phyloP scores from a whole-genome alignment of 2,329 filamentous ascomycete genomes.

The Ophiostoma sp. region DNA sequence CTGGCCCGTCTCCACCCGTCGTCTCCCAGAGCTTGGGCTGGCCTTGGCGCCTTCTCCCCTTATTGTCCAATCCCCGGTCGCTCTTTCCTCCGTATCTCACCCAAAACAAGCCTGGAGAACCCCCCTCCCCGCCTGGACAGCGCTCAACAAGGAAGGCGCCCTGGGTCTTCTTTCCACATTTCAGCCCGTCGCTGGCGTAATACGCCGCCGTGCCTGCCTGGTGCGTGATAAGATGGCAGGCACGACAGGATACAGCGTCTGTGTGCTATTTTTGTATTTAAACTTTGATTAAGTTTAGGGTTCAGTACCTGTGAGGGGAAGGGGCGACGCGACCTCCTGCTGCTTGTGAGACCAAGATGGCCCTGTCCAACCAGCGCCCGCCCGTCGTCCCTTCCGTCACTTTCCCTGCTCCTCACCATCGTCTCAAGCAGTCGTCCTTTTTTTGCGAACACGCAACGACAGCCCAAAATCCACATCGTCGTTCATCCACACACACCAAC shows the following conservation, averaged over 20 bases:
- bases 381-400: background rate
- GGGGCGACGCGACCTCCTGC: background rate
- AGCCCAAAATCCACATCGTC: constrained; percentile 10
- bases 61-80: constrained; percentile 4
- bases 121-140: background rate
- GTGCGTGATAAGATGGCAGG: background rate
- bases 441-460: constrained; percentile 13
- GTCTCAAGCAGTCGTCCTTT: background rate
- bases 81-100: constrained; percentile 1
- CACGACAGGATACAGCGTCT: background rate
- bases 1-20: background rate
- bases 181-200: background rate
- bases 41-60: background rate
- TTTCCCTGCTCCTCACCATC: background rate
- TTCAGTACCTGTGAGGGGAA: background rate
- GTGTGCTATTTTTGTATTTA: background rate
- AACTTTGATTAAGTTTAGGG: background rate
- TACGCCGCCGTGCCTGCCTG: background rate
- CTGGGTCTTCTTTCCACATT: background rate
- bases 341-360: background rate
- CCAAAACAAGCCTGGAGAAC: background rate
- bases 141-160: background rate
- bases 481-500: constrained; percentile 8
- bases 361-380: background rate
- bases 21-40: background rate